Evolutionary conservation across 2,329 filamentous ascomycete genomes (phyloP).

Genomic region (Parastagonospora nodorum): DNA sequence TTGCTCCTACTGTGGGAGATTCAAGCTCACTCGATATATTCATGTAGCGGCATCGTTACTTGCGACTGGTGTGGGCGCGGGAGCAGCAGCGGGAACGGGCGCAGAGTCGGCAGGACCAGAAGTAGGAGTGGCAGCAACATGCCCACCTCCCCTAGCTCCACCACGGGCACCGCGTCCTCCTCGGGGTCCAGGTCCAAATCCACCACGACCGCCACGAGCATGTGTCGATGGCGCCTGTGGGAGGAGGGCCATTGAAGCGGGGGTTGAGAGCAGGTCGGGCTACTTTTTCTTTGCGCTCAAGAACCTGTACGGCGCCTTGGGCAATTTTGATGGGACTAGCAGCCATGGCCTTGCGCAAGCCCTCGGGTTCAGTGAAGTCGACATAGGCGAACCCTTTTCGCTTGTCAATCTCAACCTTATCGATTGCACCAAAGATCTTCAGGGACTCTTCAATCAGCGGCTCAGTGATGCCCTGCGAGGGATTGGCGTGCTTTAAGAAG

Average conservation of each 20-base stretch:
- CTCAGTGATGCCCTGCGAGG: slow-evolving; percentile 91
- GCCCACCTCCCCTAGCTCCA: slow-evolving; percentile 37
- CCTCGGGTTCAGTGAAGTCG: slow-evolving; percentile 76
- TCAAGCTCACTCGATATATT: background rate
- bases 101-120: slow-evolving; percentile 12
- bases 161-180: slow-evolving; percentile 40
- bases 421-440: slow-evolving; percentile 72
- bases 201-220: slow-evolving; percentile 37
- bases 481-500: slow-evolving; percentile 66
- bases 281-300: slow-evolving; percentile 73
- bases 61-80: slow-evolving; percentile 10
- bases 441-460: slow-evolving; percentile 75
- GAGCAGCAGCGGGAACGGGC: slow-evolving; percentile 9
- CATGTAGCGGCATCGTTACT: slow-evolving; percentile 16
- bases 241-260: slow-evolving; percentile 36
- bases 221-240: slow-evolving; percentile 34
- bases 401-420: slow-evolving; percentile 88
- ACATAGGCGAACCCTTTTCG: slow-evolving; percentile 95
- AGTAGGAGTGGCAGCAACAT: slow-evolving; percentile 15
- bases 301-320: slow-evolving; percentile 82
- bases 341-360: slow-evolving; percentile 76
- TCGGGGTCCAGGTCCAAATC: slow-evolving; percentile 31
- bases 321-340: slow-evolving; percentile 83
- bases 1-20: no score
- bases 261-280: slow-evolving; percentile 22